Base-by-base conservation (phyloP, 208 protist genomes). In the Herpetomonas tarakana region DNA sequence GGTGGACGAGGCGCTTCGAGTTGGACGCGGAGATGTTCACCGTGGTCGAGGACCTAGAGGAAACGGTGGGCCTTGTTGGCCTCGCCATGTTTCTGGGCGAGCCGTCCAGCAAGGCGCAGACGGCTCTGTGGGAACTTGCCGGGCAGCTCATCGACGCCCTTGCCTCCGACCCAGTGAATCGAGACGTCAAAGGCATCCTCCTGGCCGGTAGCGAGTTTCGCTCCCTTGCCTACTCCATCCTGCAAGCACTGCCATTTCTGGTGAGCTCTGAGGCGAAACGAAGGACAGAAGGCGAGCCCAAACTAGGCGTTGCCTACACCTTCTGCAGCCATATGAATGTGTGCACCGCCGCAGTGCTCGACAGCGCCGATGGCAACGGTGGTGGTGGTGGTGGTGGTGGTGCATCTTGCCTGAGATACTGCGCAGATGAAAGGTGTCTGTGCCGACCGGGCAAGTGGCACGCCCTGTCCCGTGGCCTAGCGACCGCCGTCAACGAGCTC, bases 41-140 rank as follows among this genome's bases (percentile, higher is more conserved):
- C 1, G 74, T 78, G 0, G 74, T 78, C 0, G 45, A 26, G 35
- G 45, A 54, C n/a, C 39, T 91, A 44, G 62, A 86, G 52, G 62
- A 56, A 7, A 54, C 61, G 12, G 35, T 80, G 2, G 68, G 65
- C 2, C 58, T 69, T 18, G 64, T 66, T 14, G 68, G 69, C 7
- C 31, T 76, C 16, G 35, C 35, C 14, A 51, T 80, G 2, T 58
- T 87, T 27, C 55, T 67, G 16, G 79, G 83, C 3, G 64, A 75
- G 38, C 63, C 69, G n/a, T 31, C 68, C 38, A 18, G 19, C n/a
- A 35, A 47, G 0, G 71, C 76, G 27, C 41, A 45, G 0, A n/a
- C 18, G 11, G 55, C 22, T 28, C 31, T 81, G 22, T 49, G 51
- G 11, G 29, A 41, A 16, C 51, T 76, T 2, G 67, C 69, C 12